phyloP scores from a whole-genome alignment of 768 basidiomycete genomes.

The Amanita rimosa region DNA sequence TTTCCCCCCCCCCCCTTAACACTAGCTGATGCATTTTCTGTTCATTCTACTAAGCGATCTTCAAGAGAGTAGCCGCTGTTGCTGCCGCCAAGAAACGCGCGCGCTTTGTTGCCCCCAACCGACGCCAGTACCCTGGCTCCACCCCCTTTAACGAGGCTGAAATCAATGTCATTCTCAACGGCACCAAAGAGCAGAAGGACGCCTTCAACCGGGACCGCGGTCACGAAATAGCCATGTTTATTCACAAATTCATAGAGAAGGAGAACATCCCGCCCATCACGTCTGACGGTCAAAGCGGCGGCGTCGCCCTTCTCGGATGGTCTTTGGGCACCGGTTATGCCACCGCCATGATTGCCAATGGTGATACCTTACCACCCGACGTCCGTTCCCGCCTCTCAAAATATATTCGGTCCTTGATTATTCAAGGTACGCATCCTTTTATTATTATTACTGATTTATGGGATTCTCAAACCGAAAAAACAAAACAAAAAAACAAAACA shows the following conservation, averaged over 20 bases:
- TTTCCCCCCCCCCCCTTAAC: too few species aligned
- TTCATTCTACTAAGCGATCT: not conserved
- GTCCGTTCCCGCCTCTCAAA: not conserved
- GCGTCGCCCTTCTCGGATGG: not conserved
- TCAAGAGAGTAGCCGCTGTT: not conserved
- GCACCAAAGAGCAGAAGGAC: not conserved
- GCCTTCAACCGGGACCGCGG: not conserved
- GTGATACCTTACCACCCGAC: not conserved
- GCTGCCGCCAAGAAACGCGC: not conserved
- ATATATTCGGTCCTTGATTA: not conserved
- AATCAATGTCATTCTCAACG: not conserved
- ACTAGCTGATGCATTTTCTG: not conserved
- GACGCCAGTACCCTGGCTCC: conserved; percentile 1
- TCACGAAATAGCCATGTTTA: not conserved
- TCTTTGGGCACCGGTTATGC: not conserved
- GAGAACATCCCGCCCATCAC: not conserved
- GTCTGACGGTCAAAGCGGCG: not conserved
- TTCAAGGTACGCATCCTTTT: too few species aligned
- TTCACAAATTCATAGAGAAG: not conserved
- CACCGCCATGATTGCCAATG: not conserved
- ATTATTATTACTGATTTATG: too few species aligned
- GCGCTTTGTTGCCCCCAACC: conserved; percentile 2
- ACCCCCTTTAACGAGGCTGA: not conserved
- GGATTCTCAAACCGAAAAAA: too few species aligned
- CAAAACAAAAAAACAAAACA: too few species aligned